A percentile compares a stretch with the other conserved stretches of the same genome.
phyloP scores from a whole-genome alignment of 2,329 filamentous ascomycete genomes.

The Nemania bipapillata region DNA sequence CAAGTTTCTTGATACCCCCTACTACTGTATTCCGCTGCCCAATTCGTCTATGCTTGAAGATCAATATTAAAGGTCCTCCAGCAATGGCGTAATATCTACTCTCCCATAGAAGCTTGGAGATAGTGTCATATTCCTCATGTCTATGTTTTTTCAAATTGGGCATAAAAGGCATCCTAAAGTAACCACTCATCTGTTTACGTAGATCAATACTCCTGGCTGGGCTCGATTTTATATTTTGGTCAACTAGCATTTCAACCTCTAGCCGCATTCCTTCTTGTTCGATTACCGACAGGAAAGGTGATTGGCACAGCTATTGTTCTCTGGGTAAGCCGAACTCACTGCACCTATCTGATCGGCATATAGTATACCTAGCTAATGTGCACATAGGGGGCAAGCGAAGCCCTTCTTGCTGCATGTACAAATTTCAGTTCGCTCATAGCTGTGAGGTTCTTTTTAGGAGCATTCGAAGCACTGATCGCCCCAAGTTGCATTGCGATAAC shows the following conservation, averaged over 20 bases:
- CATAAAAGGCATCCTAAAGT: background rate
- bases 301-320: conserved; percentile 62
- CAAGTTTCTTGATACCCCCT: background rate
- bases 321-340: conserved; percentile 54
- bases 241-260: conserved; percentile 68
- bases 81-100: too few relatives aligned
- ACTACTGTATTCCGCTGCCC: background rate
- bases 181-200: background rate
- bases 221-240: conserved; percentile 69
- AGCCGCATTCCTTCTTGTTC: conserved; percentile 63
- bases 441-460: conserved; percentile 59
- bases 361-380: conserved; percentile 16
- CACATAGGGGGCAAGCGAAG: conserved; percentile 56
- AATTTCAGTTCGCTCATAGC: conserved; percentile 60
- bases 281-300: conserved; percentile 66
- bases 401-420: conserved; percentile 63
- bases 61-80: too few relatives aligned
- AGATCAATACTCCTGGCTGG: conserved; percentile 68
- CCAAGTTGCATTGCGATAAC: conserved; percentile 64
- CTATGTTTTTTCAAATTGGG: background rate
- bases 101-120: too few relatives aligned
- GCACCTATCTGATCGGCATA: background rate
- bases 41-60: background rate
- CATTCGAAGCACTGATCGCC: conserved; percentile 62
- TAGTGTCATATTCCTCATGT: background rate